These are phyloP conservation scores for Vanrija sp. DNA, from an alignment of 1,284 basidiomycete genomes.

Conservation along the genomic window DNA sequence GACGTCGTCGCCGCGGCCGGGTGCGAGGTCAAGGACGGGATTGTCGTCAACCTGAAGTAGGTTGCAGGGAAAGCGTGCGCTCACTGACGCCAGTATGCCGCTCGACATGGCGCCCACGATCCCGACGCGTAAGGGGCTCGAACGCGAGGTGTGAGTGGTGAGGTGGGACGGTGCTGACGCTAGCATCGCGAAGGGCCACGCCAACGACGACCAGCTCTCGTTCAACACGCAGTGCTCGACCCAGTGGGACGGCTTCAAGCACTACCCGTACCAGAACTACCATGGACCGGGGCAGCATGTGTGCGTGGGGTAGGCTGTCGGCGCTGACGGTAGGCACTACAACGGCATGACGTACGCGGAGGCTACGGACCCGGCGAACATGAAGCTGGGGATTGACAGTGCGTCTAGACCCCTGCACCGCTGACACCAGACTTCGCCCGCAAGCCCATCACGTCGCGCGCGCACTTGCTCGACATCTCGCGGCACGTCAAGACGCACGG, in stretches of 20 bases:
- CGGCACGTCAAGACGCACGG: constrained; percentile 34
- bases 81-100: constrained; percentile 12
- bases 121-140: constrained; percentile 5
- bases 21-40: constrained; percentile 25
- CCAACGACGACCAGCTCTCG: constrained; percentile 36
- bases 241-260: constrained; percentile 49
- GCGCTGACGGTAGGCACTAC: constrained; percentile 24
- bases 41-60: constrained; percentile 33
- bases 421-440: constrained; percentile 11
- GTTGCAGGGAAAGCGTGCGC: neutral
- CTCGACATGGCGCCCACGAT: constrained; percentile 5
- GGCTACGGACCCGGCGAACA: constrained; percentile 3
- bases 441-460: constrained; percentile 15
- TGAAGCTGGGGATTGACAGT: constrained; percentile 11
- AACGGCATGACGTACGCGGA: constrained; percentile 10
- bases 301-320: constrained; percentile 14
- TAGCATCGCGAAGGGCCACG: constrained; percentile 20
- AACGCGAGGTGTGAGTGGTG: constrained; percentile 22
- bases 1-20: constrained; percentile 25
- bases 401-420: neutral
- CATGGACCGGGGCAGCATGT: constrained; percentile 22
- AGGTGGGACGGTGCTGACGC: neutral
- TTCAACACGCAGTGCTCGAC: constrained; percentile 49
- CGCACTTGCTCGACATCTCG: constrained; percentile 17
- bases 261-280: constrained; percentile 37